Conservation (phyloP, 371 early-diverging fungal genomes). For the Mortierella polycephala region DNA sequence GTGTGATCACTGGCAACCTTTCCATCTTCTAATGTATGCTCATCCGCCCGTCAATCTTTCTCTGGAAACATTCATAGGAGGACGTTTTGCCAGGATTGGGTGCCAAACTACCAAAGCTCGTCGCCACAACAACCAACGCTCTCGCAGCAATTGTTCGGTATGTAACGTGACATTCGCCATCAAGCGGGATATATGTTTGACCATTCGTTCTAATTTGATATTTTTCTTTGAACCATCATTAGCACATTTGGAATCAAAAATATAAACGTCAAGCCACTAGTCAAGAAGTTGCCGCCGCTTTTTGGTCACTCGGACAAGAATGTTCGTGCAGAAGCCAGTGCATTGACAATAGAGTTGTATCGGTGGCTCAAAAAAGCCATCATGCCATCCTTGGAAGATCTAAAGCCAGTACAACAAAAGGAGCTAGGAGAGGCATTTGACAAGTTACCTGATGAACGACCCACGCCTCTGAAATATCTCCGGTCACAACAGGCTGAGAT, state of each 20-base stretch:
- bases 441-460: constrained; percentile 71
- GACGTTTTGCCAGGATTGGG: constrained; percentile 79
- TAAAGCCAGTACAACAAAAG: constrained; percentile 90
- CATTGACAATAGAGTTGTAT: constrained; percentile 81
- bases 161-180: neutral
- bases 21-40: neutral
- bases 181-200: neutral
- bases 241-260: constrained; percentile 84
- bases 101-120: constrained; percentile 93
- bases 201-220: neutral
- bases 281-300: constrained; percentile 87
- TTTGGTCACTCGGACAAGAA: constrained; percentile 94
- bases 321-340: constrained; percentile 88
- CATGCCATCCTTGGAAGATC: constrained; percentile 68
- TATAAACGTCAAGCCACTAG: constrained; percentile 81
- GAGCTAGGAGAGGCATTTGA: constrained; percentile 90
- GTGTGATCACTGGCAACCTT: neutral
- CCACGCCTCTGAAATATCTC: constrained; percentile 77
- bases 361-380: constrained; percentile 85
- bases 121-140: constrained; percentile 77
- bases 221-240: constrained; percentile 1
- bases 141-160: constrained; percentile 81
- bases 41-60: constrained; percentile 3
- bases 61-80: constrained; percentile 62
- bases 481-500: constrained; percentile 79